Percentiles rank a stretch among this genome's conserved stretches.
Evolutionary conservation across 257 asterid genomes (phyloP).

Genomic region (Ballota nigra): DNA sequence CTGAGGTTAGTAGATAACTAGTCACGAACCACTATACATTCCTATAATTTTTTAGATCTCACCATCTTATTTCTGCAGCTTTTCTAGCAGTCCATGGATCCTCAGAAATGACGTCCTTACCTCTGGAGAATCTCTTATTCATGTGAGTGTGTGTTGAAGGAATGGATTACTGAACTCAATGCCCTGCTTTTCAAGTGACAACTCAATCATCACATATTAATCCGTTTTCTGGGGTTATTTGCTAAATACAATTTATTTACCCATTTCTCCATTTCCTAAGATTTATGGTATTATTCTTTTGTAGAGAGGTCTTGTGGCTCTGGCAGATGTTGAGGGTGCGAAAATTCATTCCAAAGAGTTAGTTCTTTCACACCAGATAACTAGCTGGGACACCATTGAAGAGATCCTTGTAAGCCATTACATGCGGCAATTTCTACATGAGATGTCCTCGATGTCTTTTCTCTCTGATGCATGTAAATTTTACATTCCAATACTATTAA

Average conservation of each 20-base stretch:
- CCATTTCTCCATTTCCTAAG: constrained; percentile 11
- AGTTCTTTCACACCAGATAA: constrained; percentile 82
- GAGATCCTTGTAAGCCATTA: constrained; percentile 85
- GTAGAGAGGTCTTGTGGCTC: constrained; percentile 97
- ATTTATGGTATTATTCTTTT: constrained; percentile 25
- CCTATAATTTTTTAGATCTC: constrained; percentile 23
- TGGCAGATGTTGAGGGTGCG: constrained; percentile 99
- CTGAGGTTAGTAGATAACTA: constrained; percentile 57
- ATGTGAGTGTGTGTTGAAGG: constrained; percentile 53
- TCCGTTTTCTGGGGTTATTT: constrained; percentile 1
- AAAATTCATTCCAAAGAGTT: constrained; percentile 79
- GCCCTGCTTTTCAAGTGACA: neutral
- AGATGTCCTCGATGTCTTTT: constrained; percentile 46
- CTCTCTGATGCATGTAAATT: constrained; percentile 4
- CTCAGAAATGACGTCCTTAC: constrained; percentile 83
- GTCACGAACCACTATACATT: constrained; percentile 20
- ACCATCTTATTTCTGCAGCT: constrained; percentile 51
- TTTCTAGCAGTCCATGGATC: constrained; percentile 96
- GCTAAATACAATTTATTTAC: neutral
- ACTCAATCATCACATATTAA: neutral
- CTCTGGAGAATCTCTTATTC: constrained; percentile 90
- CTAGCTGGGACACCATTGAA: constrained; percentile 94
- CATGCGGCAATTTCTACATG: constrained; percentile 85
- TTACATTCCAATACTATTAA: neutral
- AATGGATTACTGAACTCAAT: constrained; percentile 3